Evolutionary conservation across 2,329 filamentous ascomycete species (phyloP), one percentile per base, ranked within the genome.

Genomic region (Ophiostoma montium): DNA sequence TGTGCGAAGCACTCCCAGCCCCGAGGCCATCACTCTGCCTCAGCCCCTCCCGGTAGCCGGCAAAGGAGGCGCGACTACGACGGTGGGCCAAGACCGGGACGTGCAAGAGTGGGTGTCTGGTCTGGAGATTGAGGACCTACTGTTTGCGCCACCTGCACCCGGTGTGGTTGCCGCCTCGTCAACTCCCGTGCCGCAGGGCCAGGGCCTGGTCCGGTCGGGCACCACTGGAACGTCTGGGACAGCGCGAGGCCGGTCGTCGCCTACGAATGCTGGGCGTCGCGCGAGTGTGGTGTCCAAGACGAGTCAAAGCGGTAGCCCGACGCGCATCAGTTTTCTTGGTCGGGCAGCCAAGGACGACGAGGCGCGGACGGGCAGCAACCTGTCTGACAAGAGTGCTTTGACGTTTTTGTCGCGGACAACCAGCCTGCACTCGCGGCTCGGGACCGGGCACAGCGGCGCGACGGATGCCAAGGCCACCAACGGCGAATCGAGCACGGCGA

Each of bases 41-140:
- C 23, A 23, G 39, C 39, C 39, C 16, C 21, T 30, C 21, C 27
- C 36, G 30, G 32, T 31, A 10, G 35, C 32, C 15, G 23, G 16
- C 15, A 23, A 30, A 35, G 60, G 19, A 2, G 38, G 30, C 4
- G 32, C 33, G 3, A 12, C 30, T 3, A n/a, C 15, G 11, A 15
- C 46, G 13, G n/a, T 35, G 3, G 56, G 32, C 52, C 54, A 65
- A 44, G 71, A 78, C 55, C 70, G 70, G 0, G 75, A 78, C 31
- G 74, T 78, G 2, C 71, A 73, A 50, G 71, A 73, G 53, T 79
- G 75, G 75, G 73, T 76, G 42, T 68, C 69, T 0, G 73, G 76
- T 33, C 66, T 77, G 1, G 74, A 78, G 52, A 72, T 69, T 2
- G 69, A 72, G 1, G 74, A 77, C 52, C 67, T 70, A 1, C 63